Evolutionary conservation across 1,284 basidiomycete genomes (phyloP).

Genomic region (Pseudozyma flocculosa): DNA sequence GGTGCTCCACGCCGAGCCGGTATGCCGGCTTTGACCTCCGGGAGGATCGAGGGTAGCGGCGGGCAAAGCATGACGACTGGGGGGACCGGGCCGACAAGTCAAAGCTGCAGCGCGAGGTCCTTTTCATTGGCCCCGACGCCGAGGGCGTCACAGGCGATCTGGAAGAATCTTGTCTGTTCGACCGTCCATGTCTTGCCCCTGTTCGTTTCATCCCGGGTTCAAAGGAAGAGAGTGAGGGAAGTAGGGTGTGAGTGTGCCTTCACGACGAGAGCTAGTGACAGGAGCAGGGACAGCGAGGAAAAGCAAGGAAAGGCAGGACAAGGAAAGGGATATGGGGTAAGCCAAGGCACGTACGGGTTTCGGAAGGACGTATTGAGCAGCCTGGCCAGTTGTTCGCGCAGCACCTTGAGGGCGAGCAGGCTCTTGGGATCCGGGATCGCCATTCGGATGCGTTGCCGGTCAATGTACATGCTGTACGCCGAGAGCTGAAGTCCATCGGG

Average conservation of each 20-base stretch:
- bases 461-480: constrained; percentile 73
- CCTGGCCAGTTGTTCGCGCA: constrained; percentile 70
- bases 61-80: no score
- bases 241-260: no score
- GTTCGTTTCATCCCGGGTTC: no score
- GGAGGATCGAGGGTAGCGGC: no score
- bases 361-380: constrained; percentile 65
- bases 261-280: no score
- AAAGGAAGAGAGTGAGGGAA: neutral
- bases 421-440: constrained; percentile 67
- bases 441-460: constrained; percentile 79
- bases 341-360: constrained; percentile 14
- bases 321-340: no score
- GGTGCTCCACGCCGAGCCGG: no score
- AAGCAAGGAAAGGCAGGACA: neutral
- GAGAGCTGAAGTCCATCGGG: constrained; percentile 66
- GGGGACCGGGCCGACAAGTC: no score
- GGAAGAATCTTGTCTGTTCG: constrained; percentile 69
- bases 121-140: constrained; percentile 45
- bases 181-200: constrained; percentile 67
- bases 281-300: neutral
- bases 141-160: constrained; percentile 58
- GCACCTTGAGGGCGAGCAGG: constrained; percentile 75
- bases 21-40: no score
- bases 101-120: constrained; percentile 31